Evolutionary conservation across 148 eudicot genomes (phyloP), one percentile per base, ranked within the genome.

Genomic region (Fallopia convolvulus): DNA sequence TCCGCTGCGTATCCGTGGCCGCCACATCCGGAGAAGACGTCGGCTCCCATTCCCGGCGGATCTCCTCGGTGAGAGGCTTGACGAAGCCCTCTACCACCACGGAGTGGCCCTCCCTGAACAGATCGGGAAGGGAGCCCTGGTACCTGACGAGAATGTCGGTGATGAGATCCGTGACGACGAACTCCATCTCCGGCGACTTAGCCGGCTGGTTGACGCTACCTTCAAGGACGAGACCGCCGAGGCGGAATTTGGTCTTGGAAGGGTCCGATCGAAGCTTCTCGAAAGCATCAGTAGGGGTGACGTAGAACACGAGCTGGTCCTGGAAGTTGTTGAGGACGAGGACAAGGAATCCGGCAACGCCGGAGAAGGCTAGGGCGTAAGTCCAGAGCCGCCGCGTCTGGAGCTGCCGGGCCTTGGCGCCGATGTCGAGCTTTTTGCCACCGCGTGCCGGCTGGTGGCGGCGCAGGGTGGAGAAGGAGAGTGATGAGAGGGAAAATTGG

Each of bases 21-120:
- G 42, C 74, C 17, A 3, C 30, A 23, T 58, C 65, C 32, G 18
- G n/a, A 3, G 65, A 73, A 44, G 47, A 44, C 47, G 47, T 0
- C 47, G 47, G 0, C 47, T 44, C 47, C 60, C 72, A 74, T 72
- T 81, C 82, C 42, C 32, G 77, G 86, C 77, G 85, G 17, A 86
- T 78, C 78, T 85, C 90, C 39, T 90, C 96, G 5, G 87, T 84
- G 12, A 90, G 80, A 30, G 96, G 96, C 83, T 84, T 87, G 32
- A 92, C 86, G 75, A 92, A 88, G 10, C 99, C 99, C 77, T 94
- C 99, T 21, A 92, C 99, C 17, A 94, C 97, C 47, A 91, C 99
- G 0, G 99, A 92, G 70, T 94, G 99, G 14, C 99, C 99, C 75
- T 94, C 99, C 26, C 97, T 80, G 73, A 94, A 94, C 84, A 94